phyloP scores from a whole-genome alignment of 2,329 filamentous ascomycete genomes.

The Pseudocercospora fuligena region DNA sequence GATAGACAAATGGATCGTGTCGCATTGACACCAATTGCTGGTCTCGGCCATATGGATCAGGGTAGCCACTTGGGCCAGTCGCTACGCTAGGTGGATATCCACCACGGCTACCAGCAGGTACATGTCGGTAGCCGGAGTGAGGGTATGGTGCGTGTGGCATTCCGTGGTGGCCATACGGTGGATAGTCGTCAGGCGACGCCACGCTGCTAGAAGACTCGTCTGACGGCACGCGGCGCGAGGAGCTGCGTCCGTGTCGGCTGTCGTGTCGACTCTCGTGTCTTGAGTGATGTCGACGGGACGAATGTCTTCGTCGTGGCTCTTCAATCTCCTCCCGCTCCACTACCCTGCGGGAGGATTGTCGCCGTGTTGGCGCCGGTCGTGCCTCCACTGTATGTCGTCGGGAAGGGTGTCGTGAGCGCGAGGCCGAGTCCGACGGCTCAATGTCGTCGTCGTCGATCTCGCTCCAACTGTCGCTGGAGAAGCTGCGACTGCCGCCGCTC shows the following conservation, averaged over 20 bases:
- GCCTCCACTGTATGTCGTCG: slow-evolving; percentile 43
- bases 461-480: slow-evolving; percentile 37
- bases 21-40: slow-evolving; percentile 37
- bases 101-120: slow-evolving; percentile 38
- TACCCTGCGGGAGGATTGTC: slow-evolving; percentile 45
- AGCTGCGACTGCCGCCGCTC: slow-evolving; percentile 35
- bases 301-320: slow-evolving; percentile 31
- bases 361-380: slow-evolving; percentile 41
- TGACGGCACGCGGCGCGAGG: slow-evolving; percentile 35
- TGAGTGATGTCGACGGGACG: slow-evolving; percentile 31
- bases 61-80: slow-evolving; percentile 28
- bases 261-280: slow-evolving; percentile 31
- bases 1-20: slow-evolving; percentile 46
- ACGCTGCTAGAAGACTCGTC: slow-evolving; percentile 48
- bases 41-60: slow-evolving; percentile 31
- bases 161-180: slow-evolving; percentile 44
- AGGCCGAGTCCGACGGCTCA: slow-evolving; percentile 56
- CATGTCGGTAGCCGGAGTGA: slow-evolving; percentile 37
- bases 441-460: slow-evolving; percentile 48
- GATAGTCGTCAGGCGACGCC: slow-evolving; percentile 53
- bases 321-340: slow-evolving; percentile 26
- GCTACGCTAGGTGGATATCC: slow-evolving; percentile 41
- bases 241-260: slow-evolving; percentile 34
- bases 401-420: slow-evolving; percentile 44
- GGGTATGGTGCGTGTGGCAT: slow-evolving; percentile 42